phyloP scores from a whole-genome alignment of 164 flowering plant species.

The Euptelea pleiosperma region DNA sequence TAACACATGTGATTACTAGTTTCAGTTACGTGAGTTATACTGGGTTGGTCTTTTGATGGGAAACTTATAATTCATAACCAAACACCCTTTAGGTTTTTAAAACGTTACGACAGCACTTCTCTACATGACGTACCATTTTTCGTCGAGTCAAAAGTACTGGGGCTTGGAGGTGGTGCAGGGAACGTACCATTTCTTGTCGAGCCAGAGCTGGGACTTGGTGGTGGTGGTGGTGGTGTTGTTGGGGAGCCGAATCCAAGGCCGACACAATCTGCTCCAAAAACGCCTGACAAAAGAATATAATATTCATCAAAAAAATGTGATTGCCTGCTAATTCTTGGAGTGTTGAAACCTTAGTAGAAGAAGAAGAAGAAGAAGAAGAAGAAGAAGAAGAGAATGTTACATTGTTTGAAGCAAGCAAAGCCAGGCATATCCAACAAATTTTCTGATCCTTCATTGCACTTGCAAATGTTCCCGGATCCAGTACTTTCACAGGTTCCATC shows the following conservation, averaged over 20 bases:
- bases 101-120: not conserved
- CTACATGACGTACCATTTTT: not conserved
- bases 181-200: too few relatives aligned
- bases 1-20: too few relatives aligned
- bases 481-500: slow-evolving; percentile 34
- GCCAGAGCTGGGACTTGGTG: too few relatives aligned
- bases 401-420: slow-evolving; percentile 32
- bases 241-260: not conserved
- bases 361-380: not conserved
- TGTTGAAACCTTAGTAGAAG: too few relatives aligned
- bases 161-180: slow-evolving; percentile 5
- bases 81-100: too few relatives aligned
- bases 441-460: slow-evolving; percentile 34
- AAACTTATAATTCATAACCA: too few relatives aligned
- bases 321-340: too few relatives aligned
- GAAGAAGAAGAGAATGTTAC: slow-evolving; percentile 20
- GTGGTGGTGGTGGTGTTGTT: too few relatives aligned
- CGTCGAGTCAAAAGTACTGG: not conserved
- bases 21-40: too few relatives aligned
- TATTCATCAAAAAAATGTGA: too few relatives aligned
- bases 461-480: slow-evolving; percentile 29
- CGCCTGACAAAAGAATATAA: too few relatives aligned
- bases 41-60: too few relatives aligned
- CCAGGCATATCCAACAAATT: slow-evolving; percentile 21
- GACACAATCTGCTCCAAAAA: slow-evolving; percentile 3